These are phyloP conservation scores for Leccinum longicurvipes DNA, from an alignment of 768 basidiomycete genomes.

Conservation along the genomic window DNA sequence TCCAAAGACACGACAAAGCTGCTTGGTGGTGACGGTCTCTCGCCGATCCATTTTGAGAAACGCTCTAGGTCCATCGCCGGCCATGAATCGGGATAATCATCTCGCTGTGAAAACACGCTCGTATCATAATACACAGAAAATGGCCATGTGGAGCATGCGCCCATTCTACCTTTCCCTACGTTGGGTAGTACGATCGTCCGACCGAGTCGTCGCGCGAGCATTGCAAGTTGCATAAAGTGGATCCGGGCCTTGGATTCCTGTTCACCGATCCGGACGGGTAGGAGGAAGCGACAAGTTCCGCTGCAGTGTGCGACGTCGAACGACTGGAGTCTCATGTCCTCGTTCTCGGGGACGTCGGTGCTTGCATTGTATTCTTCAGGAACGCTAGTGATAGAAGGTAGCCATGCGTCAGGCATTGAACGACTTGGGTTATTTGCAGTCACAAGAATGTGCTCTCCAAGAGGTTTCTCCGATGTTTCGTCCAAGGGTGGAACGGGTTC, in stretches of 20 bases:
- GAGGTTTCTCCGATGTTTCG: not conserved
- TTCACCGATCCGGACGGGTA: conserved; percentile 49
- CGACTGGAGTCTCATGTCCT: not conserved
- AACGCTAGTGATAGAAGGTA: conserved; percentile 34
- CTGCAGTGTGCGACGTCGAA: conserved; percentile 25
- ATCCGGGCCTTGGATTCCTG: conserved; percentile 57
- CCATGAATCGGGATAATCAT: not conserved
- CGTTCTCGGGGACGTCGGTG: not conserved
- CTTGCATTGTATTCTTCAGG: conserved; percentile 24
- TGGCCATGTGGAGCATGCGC: conserved; percentile 46
- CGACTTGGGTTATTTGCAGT: not conserved
- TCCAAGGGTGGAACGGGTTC: not conserved
- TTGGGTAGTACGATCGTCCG: conserved; percentile 61
- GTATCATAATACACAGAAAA: conserved; percentile 51
- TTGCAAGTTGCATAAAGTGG: conserved; percentile 51
- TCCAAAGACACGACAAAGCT: conserved; percentile 39
- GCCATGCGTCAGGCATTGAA: conserved; percentile 19
- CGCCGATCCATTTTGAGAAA: conserved; percentile 40
- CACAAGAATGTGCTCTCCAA: not conserved
- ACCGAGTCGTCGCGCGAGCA: conserved; percentile 47
- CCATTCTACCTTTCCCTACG: conserved; percentile 53
- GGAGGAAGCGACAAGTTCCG: conserved; percentile 42
- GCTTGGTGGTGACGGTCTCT: conserved; percentile 22
- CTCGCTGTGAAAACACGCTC: conserved; percentile 10
- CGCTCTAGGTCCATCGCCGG: conserved; percentile 33